phyloP scores from a whole-genome alignment of 2,329 filamentous ascomycete genomes.

The Myriosclerotinia scirpicola region DNA sequence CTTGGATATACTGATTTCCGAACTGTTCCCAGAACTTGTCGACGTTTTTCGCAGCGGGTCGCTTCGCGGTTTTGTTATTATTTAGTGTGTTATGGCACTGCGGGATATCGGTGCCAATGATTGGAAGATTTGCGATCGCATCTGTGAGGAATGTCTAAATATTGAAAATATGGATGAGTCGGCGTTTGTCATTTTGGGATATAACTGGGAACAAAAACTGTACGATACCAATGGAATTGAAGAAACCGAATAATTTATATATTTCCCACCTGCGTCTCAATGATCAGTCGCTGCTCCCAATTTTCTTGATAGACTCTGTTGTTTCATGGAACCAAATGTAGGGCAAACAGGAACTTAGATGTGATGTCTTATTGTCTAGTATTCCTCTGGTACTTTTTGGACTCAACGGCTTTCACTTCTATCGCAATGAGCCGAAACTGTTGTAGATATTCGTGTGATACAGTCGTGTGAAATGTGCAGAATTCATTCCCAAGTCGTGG shows the following conservation, averaged over 20 bases:
- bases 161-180: slow-evolving; percentile 13
- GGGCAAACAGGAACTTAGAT: neutral
- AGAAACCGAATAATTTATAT: neutral
- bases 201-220: neutral
- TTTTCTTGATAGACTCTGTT: neutral
- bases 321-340: neutral
- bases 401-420: too few species aligned
- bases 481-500: too few species aligned
- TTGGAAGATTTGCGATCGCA: neutral
- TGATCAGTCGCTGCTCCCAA: too few species aligned
- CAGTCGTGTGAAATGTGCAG: too few species aligned
- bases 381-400: neutral
- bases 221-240: slow-evolving; percentile 16
- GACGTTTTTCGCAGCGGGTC: neutral
- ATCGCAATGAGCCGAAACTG: too few species aligned
- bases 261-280: neutral
- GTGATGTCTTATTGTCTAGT: neutral
- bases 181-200: slow-evolving; percentile 1
- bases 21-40: neutral
- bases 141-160: slow-evolving; percentile 5
- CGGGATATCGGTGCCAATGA: slow-evolving; percentile 11
- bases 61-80: slow-evolving; percentile 7
- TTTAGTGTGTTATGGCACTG: slow-evolving; percentile 10
- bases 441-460: too few species aligned
- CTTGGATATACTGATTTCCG: neutral